Percentiles rank a stretch among this genome's conserved stretches.
Conservation (phyloP, 371 early-diverging fungal species). For the Actinomucor elegans region DNA sequence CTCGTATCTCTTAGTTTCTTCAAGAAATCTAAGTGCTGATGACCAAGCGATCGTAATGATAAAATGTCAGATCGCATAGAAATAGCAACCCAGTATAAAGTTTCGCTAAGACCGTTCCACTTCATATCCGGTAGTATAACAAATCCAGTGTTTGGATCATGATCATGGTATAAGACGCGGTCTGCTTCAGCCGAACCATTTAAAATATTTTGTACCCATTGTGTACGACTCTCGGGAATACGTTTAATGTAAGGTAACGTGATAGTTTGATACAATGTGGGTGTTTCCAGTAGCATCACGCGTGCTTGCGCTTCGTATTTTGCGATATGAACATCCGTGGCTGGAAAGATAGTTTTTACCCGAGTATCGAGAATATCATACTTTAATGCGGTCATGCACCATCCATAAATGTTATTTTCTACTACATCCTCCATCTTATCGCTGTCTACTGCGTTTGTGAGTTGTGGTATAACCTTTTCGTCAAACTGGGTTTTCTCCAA, state of each 20-base stretch:
- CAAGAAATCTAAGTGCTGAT: conserved; percentile 63
- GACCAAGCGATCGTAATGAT: conserved; percentile 66
- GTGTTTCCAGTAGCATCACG: conserved; percentile 57
- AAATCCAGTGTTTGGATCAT: conserved; percentile 63
- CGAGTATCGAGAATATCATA: conserved; percentile 48
- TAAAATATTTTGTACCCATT: conserved; percentile 84
- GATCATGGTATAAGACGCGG: conserved; percentile 57
- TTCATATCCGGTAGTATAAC: conserved; percentile 82
- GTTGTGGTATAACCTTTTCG: conserved; percentile 29
- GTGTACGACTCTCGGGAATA: conserved; percentile 60
- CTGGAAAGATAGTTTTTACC: conserved; percentile 63
- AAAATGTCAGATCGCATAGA: conserved; percentile 52
- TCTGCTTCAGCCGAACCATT: conserved; percentile 67
- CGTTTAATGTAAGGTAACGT: conserved; percentile 66
- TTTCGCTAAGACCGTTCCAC: conserved; percentile 70
- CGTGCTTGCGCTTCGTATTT: conserved; percentile 73
- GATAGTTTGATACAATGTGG: conserved; percentile 43
- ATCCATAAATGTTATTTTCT: conserved; percentile 65
- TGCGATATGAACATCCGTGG: conserved; percentile 67
- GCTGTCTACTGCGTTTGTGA: conserved; percentile 7
- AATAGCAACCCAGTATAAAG: conserved; percentile 71
- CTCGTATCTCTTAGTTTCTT: conserved; percentile 57
- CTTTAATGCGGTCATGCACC: conserved; percentile 44
- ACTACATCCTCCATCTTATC: conserved; percentile 29
- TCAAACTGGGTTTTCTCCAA: conserved; percentile 60